Percentiles rank a stretch among this genome's conserved stretches.
These are phyloP conservation scores for Cercospora canescens DNA, from an alignment of 2,329 filamentous ascomycete species.

Conservation along the genomic window DNA sequence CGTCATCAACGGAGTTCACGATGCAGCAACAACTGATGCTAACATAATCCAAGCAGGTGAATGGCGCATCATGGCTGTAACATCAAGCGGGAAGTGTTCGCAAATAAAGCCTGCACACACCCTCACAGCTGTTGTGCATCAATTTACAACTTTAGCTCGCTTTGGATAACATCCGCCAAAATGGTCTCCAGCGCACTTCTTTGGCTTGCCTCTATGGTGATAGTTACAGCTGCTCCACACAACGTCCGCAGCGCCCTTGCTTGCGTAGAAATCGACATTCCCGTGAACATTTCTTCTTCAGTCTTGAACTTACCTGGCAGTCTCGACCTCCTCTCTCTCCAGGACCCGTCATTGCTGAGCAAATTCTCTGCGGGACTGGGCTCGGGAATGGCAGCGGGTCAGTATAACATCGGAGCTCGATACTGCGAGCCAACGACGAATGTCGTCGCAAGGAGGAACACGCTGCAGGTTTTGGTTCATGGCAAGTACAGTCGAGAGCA, in stretches of 20 bases:
- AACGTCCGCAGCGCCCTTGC: background rate
- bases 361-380: background rate
- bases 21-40: background rate
- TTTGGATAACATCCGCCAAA: background rate
- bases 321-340: background rate
- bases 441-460: background rate
- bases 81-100: background rate
- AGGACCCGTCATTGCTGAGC: background rate
- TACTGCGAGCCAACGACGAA: background rate
- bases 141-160: background rate
- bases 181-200: background rate
- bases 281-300: background rate
- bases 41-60: background rate
- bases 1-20: background rate
- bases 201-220: background rate
- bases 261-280: background rate
- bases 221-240: background rate
- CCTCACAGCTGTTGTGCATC: background rate
- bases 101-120: background rate
- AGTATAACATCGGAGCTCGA: background rate
- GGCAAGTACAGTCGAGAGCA: background rate
- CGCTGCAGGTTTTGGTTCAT: background rate
- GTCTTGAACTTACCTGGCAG: background rate
- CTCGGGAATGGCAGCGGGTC: background rate
- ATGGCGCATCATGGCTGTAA: background rate